A percentile compares a stretch with the other conserved stretches of the same genome.
Evolutionary conservation across 2,329 filamentous ascomycete genomes (phyloP).

Genomic region (Xylaria sp.): DNA sequence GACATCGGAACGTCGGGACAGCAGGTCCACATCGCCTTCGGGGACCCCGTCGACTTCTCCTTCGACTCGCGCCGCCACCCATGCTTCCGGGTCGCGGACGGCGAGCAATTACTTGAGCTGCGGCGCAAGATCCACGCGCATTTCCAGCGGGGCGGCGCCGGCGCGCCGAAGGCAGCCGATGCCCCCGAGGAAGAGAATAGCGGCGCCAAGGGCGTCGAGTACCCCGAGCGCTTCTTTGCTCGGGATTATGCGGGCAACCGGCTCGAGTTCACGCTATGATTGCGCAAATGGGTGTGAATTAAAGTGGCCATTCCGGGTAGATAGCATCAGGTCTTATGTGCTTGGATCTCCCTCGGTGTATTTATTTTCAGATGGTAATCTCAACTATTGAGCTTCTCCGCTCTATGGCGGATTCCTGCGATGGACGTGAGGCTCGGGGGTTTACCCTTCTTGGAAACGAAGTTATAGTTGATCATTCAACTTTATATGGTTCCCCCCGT

Average conservation of each 20-base stretch:
- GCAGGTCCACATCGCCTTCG: constrained; percentile 66
- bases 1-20: constrained; percentile 65
- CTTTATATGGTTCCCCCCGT: too few species aligned
- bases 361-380: neutral
- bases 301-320: neutral
- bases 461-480: too few species aligned
- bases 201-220: constrained; percentile 65
- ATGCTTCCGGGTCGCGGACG: constrained; percentile 65
- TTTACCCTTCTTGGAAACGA: too few species aligned
- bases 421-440: neutral
- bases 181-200: constrained; percentile 59
- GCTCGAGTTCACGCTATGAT: constrained; percentile 62
- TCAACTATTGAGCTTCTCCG: neutral
- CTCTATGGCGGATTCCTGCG: neutral
- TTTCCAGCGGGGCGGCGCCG: constrained; percentile 57
- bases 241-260: constrained; percentile 66
- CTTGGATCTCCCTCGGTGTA: neutral
- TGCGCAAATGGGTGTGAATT: neutral
- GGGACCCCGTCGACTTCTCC: constrained; percentile 50
- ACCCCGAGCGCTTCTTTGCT: constrained; percentile 71
- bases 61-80: constrained; percentile 62
- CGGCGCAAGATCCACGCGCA: constrained; percentile 64
- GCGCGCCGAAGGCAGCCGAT: constrained; percentile 66
- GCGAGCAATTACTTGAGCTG: constrained; percentile 60
- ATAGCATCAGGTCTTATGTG: neutral